Conservation (phyloP, 129 eudicot species). For the Smallanthus sonchifolius region DNA sequence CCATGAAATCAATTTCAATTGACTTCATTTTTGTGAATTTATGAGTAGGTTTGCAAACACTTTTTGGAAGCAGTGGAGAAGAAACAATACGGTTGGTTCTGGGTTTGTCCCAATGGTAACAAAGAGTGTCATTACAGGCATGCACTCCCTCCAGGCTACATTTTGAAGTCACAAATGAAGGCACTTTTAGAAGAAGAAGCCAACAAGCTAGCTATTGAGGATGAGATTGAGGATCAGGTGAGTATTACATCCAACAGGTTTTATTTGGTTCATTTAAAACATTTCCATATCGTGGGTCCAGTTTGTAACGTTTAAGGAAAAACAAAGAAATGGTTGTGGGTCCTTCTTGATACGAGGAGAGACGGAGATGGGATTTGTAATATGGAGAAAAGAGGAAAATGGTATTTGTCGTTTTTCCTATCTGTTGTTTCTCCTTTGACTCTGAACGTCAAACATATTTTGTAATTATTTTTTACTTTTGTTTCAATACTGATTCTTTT, state of each 20-base stretch:
- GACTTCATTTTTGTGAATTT: neutral
- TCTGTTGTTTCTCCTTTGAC: neutral
- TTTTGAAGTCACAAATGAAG: conserved; percentile 65
- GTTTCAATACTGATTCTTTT: neutral
- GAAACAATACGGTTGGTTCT: conserved; percentile 98
- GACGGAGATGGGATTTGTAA: neutral
- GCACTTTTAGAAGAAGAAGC: conserved; percentile 66
- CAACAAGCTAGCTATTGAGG: conserved; percentile 57
- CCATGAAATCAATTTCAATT: neutral
- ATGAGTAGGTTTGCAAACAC: conserved; percentile 57
- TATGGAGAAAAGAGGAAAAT: conserved; percentile 10
- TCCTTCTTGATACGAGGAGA: neutral
- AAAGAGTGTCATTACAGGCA: conserved; percentile 90
- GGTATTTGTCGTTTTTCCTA: conserved; percentile 5
- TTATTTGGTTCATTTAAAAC: neutral
- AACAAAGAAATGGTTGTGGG: conserved; percentile 9
- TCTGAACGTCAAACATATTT: neutral
- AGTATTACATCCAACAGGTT: neutral
- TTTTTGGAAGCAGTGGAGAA: conserved; percentile 88
- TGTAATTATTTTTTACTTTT: neutral
- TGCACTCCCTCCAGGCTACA: conserved; percentile 89
- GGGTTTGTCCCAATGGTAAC: conserved; percentile 96
- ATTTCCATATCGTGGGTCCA: conserved; percentile 1
- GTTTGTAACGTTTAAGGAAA: neutral
- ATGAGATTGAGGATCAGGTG: conserved; percentile 62